Base-by-base conservation (phyloP, 371 early-diverging fungal genomes). In the Lichtheimia ramosa region DNA sequence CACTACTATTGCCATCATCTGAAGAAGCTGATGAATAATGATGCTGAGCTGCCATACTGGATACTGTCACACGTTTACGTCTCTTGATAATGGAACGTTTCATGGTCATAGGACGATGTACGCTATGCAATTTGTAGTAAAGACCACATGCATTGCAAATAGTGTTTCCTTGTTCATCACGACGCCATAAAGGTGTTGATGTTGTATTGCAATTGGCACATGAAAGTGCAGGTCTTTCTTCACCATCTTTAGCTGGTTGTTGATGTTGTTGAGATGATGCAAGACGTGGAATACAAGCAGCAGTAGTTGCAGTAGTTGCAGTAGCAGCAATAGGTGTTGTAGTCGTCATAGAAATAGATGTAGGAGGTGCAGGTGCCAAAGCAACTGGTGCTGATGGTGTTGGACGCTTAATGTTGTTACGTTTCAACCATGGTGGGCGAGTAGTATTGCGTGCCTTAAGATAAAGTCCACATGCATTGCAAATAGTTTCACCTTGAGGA, bases 401-500 rank as follows among this genome's bases (percentile, higher is more conserved):
- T 20, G 65, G 67, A 20, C 68, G 64, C 41, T 75, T 74, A 54
- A 56, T 66, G n/a, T 62, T 54, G 41, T 83, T 77, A 56, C 89
- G 85, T 59, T 91, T 91, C 39, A 92, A 81, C 87, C 90, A 88
- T 51, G 82, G 82, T 48, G 94, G 94, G 7, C 94, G 87, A 56
- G 85, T 87, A 20, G 87, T 85, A 61, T 92, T 90, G 54, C 92
- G 84, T 21, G 93, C 90, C 70, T 92, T 92, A 58, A 84, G 79
- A 65, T 92, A 92, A 51, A 92, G 82, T n/a, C 92, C 92, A 75
- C 96, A 96, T 15, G 96, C 96, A 75, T 96, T 96, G 73, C 96
- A 96, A 61, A 95, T 86, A 46, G 84, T 82, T 59, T 92, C 87
- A 54, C 92, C 94, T 58, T 87, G 79, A 43, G 87, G 85, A 60